Evolutionary conservation across 306 rosid species (phyloP).

Genomic region (Cucurbita ficifolia): DNA sequence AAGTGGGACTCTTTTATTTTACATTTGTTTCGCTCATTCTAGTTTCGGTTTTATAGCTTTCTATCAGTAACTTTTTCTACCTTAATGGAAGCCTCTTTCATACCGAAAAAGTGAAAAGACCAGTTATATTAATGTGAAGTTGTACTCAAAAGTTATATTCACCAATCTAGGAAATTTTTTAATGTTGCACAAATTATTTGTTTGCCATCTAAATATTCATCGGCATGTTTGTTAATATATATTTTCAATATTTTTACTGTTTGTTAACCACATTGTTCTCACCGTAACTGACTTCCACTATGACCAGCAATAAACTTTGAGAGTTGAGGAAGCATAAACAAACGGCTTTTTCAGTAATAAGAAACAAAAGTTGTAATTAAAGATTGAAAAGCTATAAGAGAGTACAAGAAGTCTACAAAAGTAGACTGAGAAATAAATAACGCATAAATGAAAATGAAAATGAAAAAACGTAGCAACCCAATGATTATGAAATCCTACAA

Average conservation of each 20-base stretch:
- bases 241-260: not conserved
- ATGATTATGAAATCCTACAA: not conserved
- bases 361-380: too few species aligned
- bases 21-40: not conserved
- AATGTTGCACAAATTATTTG: not conserved
- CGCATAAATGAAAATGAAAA: not conserved
- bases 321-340: not conserved
- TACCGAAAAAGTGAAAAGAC: not conserved
- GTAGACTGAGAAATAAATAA: not conserved
- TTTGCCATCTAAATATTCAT: not conserved
- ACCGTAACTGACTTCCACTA: not conserved
- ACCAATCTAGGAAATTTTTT: not conserved
- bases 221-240: not conserved
- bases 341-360: not conserved
- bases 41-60: not conserved
- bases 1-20: not conserved
- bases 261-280: not conserved
- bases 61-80: not conserved
- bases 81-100: not conserved
- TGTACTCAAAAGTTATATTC: not conserved
- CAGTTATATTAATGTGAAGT: not conserved
- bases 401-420: not conserved
- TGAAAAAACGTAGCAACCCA: not conserved
- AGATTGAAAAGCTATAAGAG: too few species aligned
- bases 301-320: not conserved